phyloP scores from a whole-genome alignment of 139 green algal species.

The Pycnococcus provasolii region DNA sequence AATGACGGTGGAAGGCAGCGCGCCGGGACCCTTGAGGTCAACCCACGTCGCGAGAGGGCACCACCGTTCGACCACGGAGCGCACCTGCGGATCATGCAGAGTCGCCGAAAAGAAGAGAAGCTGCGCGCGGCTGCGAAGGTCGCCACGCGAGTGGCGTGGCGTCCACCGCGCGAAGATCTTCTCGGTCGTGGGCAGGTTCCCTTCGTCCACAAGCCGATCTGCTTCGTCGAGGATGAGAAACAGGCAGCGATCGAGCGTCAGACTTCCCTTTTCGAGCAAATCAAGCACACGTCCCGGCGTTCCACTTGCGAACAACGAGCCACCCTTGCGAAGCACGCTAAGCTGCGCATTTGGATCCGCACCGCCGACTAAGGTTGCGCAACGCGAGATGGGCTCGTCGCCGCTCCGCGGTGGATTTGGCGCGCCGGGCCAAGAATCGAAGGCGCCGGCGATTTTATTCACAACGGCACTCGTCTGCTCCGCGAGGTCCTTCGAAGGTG shows the following conservation, averaged over 20 bases:
- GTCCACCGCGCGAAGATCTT: conserved; percentile 42
- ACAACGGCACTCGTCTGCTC: conserved; percentile 49
- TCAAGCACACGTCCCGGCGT: conserved; percentile 62
- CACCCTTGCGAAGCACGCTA: too few species aligned
- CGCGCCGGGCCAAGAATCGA: too few species aligned
- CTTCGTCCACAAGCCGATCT: conserved; percentile 59
- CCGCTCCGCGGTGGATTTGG: too few species aligned
- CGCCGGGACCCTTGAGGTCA: conserved; percentile 65
- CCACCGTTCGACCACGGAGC: conserved; percentile 38
- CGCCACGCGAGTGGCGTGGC: background rate
- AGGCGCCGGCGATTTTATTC: too few species aligned
- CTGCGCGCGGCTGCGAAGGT: conserved; percentile 20
- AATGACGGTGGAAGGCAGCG: conserved; percentile 67
- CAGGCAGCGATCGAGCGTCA: background rate
- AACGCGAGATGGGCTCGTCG: too few species aligned
- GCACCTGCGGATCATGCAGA: conserved; percentile 61
- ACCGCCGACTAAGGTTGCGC: too few species aligned
- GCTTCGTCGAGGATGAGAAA: conserved; percentile 77
- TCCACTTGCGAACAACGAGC: conserved; percentile 22
- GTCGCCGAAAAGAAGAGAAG: conserved; percentile 75
- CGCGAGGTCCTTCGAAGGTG: conserved; percentile 63
- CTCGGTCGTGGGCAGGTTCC: conserved; percentile 47
- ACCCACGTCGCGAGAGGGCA: conserved; percentile 60
- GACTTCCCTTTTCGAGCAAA: conserved; percentile 39
- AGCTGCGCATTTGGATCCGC: too few species aligned